Evolutionary conservation across 257 asterid genomes (phyloP).

Genomic region (Solanum dulcamara): DNA sequence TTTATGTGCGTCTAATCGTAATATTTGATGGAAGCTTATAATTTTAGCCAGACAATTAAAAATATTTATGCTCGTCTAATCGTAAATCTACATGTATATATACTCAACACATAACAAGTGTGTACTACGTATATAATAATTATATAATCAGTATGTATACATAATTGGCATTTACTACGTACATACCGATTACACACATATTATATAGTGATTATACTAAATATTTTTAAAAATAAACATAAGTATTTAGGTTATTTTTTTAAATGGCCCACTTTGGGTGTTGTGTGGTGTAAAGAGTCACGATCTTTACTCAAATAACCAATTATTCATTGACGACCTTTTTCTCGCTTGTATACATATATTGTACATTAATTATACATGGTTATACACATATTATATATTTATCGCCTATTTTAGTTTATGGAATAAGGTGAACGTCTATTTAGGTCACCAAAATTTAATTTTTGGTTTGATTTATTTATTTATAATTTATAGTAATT

Average conservation of each 20-base stretch:
- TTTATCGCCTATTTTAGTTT: neutral
- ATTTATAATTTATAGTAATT: neutral
- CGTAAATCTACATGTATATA: too few species aligned
- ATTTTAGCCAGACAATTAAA: too few species aligned
- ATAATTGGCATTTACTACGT: neutral
- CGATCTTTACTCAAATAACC: neutral
- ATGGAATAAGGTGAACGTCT: neutral
- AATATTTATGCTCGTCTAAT: too few species aligned
- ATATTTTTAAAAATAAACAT: neutral
- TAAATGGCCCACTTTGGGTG: neutral
- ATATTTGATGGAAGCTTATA: neutral
- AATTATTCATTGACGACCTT: neutral
- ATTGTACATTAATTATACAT: neutral
- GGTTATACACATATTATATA: neutral
- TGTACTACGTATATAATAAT: too few species aligned
- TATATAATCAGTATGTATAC: neutral
- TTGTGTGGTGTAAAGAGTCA: neutral
- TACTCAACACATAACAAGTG: too few species aligned
- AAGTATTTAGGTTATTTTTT: neutral
- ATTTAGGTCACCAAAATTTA: neutral
- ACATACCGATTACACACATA: neutral
- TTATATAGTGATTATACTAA: neutral
- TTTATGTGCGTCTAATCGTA: too few species aligned
- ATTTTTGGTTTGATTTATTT: neutral
- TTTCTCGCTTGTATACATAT: neutral